These are phyloP conservation scores for Fonsecaea nubica DNA, from an alignment of 2,329 filamentous ascomycete species.

Conservation along the genomic window DNA sequence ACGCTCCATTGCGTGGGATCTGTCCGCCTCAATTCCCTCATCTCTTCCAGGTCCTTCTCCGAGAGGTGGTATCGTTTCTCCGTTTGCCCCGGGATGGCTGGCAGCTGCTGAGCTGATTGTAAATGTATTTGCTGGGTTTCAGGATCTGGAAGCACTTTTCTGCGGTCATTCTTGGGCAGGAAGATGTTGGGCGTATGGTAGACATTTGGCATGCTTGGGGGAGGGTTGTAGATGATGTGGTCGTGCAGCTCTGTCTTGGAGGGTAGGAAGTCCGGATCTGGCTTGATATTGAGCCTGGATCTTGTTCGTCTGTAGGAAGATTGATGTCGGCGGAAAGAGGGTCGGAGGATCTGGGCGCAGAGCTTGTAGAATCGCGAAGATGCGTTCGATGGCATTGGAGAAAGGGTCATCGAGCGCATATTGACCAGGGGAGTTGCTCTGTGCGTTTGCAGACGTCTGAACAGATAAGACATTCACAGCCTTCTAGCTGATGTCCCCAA, in stretches of 20 bases:
- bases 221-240: conserved; percentile 71
- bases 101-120: conserved; percentile 41
- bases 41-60: conserved; percentile 64
- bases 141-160: conserved; percentile 37
- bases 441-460: not conserved
- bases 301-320: conserved; percentile 59
- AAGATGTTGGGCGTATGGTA: conserved; percentile 71
- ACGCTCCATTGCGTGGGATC: conserved; percentile 68
- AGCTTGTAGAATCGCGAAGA: conserved; percentile 41
- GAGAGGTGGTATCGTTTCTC: conserved; percentile 69
- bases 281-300: conserved; percentile 58
- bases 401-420: conserved; percentile 33
- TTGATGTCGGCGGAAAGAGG: conserved; percentile 50
- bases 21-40: conserved; percentile 59
- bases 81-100: conserved; percentile 57
- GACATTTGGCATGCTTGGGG: conserved; percentile 66
- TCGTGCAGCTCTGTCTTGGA: conserved; percentile 51
- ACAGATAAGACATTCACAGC: not conserved
- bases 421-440: not conserved
- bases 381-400: conserved; percentile 21
- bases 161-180: conserved; percentile 62
- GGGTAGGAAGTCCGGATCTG: conserved; percentile 58
- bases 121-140: conserved; percentile 39
- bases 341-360: conserved; percentile 38
- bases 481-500: not conserved